Percentiles rank a stretch among this genome's conserved stretches.
Conservation (phyloP, 2,329 filamentous ascomycete genomes). For the Leptographium wingfieldii region DNA sequence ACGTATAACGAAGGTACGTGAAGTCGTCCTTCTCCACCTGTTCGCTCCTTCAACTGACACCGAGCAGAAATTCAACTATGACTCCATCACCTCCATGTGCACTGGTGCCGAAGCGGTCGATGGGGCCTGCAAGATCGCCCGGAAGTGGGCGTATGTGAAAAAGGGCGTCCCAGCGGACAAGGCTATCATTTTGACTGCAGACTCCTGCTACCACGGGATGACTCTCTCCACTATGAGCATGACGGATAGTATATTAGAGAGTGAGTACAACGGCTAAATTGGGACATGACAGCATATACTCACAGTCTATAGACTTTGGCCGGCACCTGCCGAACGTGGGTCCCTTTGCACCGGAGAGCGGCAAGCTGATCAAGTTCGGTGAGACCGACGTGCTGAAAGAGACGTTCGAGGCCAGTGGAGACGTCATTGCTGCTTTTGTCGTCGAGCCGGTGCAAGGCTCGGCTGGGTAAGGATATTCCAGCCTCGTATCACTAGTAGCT, state of each 20-base stretch:
- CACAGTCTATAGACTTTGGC: not conserved
- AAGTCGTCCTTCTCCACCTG: not conserved
- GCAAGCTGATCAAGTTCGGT: not conserved
- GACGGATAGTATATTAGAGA: not conserved
- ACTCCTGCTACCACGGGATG: constrained; percentile 1
- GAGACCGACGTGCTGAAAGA: not conserved
- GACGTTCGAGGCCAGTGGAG: not conserved
- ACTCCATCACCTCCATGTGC: constrained; percentile 1
- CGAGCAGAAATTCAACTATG: not conserved
- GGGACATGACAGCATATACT: not conserved
- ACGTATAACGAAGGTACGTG: not conserved
- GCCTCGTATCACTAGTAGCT: too few relatives aligned
- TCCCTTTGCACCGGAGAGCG: not conserved
- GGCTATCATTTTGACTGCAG: constrained; percentile 1
- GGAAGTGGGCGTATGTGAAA: constrained; percentile 3
- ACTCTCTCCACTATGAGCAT: constrained; percentile 1
- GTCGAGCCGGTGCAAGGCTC: constrained; percentile 1
- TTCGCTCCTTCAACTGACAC: not conserved
- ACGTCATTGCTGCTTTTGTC: constrained; percentile 1
- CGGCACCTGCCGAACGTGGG: constrained; percentile 2
- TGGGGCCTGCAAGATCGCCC: not conserved
- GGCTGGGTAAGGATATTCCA: not conserved
- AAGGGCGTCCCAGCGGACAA: constrained; percentile 1
- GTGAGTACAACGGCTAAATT: not conserved
- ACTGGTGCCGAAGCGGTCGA: constrained; percentile 1